These are phyloP conservation scores for Gynostemma pentaphyllum DNA, from an alignment of 306 rosid species.

Conservation along the genomic window DNA sequence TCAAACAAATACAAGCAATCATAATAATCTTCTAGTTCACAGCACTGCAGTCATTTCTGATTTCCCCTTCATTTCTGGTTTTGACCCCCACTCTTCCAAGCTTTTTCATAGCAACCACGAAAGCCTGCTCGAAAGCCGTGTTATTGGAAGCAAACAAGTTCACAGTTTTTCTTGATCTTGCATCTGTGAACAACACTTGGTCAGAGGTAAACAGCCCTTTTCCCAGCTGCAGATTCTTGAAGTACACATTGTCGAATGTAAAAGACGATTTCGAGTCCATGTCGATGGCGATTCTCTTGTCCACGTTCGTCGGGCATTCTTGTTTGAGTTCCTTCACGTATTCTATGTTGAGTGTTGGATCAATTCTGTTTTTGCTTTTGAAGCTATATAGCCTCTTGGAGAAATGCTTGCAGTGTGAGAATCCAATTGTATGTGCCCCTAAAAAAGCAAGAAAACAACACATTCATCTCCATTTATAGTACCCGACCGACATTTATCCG, in stretches of 20 bases:
- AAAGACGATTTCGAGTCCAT: slow-evolving; percentile 54
- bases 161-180: slow-evolving; percentile 34
- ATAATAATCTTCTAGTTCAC: slow-evolving; percentile 19
- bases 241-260: slow-evolving; percentile 37
- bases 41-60: slow-evolving; percentile 41
- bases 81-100: slow-evolving; percentile 59
- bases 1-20: no score
- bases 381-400: slow-evolving; percentile 36
- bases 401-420: slow-evolving; percentile 46
- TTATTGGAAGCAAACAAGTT: slow-evolving; percentile 27
- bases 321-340: slow-evolving; percentile 28
- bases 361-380: slow-evolving; percentile 21
- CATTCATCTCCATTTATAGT: no score
- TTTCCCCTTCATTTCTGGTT: slow-evolving; percentile 33
- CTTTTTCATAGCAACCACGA: slow-evolving; percentile 43
- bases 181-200: slow-evolving; percentile 38
- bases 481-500: background rate
- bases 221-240: slow-evolving; percentile 38
- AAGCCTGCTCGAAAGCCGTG: slow-evolving; percentile 28
- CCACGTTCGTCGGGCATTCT: slow-evolving; percentile 48
- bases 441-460: no score
- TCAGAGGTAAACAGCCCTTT: slow-evolving; percentile 54
- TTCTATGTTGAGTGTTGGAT: slow-evolving; percentile 26
- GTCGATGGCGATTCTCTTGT: slow-evolving; percentile 46
- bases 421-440: slow-evolving; percentile 56